A percentile compares a stretch with the other conserved stretches of the same genome.
These are phyloP conservation scores for Rubia peregrina DNA, from an alignment of 305 asterid genomes.

Conservation along the genomic window DNA sequence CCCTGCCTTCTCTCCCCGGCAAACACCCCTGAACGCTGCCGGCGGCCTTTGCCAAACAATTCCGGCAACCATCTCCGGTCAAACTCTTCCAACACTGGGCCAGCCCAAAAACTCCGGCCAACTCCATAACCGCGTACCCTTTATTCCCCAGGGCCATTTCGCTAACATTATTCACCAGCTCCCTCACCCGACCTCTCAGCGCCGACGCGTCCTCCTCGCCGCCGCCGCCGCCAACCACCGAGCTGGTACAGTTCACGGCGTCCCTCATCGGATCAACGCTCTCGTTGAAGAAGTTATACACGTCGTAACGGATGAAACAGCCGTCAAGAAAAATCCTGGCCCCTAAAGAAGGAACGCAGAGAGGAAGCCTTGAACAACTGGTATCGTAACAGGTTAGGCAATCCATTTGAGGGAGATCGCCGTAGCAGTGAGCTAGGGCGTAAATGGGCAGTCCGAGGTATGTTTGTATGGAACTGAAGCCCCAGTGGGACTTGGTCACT, in stretches of 20 bases:
- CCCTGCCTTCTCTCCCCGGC: constrained; percentile 77
- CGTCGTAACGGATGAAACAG: constrained; percentile 75
- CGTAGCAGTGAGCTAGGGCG: constrained; percentile 56
- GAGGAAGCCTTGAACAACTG: constrained; percentile 65
- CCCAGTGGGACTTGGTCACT: constrained; percentile 44
- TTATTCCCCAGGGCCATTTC: constrained; percentile 34
- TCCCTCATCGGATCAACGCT: constrained; percentile 38
- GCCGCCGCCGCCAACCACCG: constrained; percentile 20
- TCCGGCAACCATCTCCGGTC: constrained; percentile 48
- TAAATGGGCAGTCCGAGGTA: constrained; percentile 28
- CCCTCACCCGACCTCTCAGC: constrained; percentile 29
- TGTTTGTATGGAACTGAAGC: constrained; percentile 22
- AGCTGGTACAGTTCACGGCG: constrained; percentile 45
- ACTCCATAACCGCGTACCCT: constrained; percentile 40
- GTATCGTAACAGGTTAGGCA: constrained; percentile 76
- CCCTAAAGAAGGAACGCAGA: constrained; percentile 50
- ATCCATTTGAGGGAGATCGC: constrained; percentile 53
- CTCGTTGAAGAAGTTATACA: constrained; percentile 42
- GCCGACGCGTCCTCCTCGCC: constrained; percentile 24
- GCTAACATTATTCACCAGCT: constrained; percentile 41
- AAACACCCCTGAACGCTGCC: constrained; percentile 40
- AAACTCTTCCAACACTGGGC: constrained; percentile 85
- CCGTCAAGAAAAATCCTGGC: constrained; percentile 81
- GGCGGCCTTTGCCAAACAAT: constrained; percentile 66
- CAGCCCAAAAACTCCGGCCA: constrained; percentile 65